Base-by-base conservation (phyloP, 371 early-diverging fungal genomes). In the Mortierella polycephala region DNA sequence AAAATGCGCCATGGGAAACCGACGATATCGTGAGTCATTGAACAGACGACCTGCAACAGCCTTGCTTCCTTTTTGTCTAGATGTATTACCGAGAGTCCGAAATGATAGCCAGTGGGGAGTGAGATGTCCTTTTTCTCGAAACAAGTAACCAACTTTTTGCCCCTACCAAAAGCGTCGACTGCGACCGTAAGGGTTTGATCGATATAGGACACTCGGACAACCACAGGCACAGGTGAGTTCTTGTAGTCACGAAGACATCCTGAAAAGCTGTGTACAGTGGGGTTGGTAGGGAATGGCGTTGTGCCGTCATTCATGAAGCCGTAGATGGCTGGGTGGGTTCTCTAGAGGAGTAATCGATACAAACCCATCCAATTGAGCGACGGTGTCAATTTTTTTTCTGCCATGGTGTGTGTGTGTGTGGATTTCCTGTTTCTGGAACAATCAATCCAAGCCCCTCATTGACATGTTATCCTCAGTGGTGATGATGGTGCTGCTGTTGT, bases 31-130 rank as follows among this genome's bases (percentile, higher is more conserved):
- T 30, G 30, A 30, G 30, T 4, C 30, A 30, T 30, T 30, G 30
- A 30, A 4, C 30, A 4, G 30, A 30, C 30, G 30, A 30, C 30
- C 30, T 30, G 4, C 30, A 30, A 30, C 30, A 30, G 4, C 30
- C 4, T 30, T 30, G 30, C 30, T 30, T 30, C 30, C 4, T 2
- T 30, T 30, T 30, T 30, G 30, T 4, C 30, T 30, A 2, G 30
- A 30, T 30, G 4, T 30, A 30, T 83, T 85, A 87, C 91, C 69
- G 92, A 88, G 7, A 94, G 51, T 46, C 96, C 96, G 87, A 96
- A 96, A 74, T 90, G 87, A 70, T 95, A 93, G 30, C 90, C 92
- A 42, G 85, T 72, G 1, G 96, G 96, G 42, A 96, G 77, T 21
- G 84, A 80, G 20, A 93, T 74, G 56, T 87, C 81, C 50, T 85